Percentiles rank a stretch among this genome's conserved stretches.
These are phyloP conservation scores for Rhytidhysteron rufulum DNA, from an alignment of 2,329 filamentous ascomycete species.

Conservation along the genomic window DNA sequence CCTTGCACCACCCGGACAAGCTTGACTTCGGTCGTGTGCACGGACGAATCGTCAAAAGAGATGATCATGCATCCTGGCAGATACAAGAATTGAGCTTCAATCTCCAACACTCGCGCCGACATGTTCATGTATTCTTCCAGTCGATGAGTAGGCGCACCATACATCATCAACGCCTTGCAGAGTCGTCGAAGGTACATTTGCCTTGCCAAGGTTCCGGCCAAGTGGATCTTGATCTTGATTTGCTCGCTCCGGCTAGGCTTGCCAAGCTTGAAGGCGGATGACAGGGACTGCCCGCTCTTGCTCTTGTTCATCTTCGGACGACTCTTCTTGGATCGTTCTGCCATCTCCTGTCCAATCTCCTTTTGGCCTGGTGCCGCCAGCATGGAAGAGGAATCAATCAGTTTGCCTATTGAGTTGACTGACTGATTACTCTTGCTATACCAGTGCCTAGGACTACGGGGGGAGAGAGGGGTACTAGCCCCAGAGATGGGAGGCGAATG, in stretches of 20 bases:
- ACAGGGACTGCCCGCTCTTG: conserved; percentile 34
- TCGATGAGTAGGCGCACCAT: conserved; percentile 85
- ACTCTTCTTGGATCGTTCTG: conserved; percentile 36
- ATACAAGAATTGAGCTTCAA: conserved; percentile 86
- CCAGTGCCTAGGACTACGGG: conserved; percentile 28
- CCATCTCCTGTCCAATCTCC: conserved; percentile 41
- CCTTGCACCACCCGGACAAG: conserved; percentile 66
- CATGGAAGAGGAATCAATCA: conserved; percentile 43
- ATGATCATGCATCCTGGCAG: conserved; percentile 92
- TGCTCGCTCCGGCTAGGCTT: conserved; percentile 46
- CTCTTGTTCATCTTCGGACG: conserved; percentile 34
- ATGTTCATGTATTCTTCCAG: conserved; percentile 90
- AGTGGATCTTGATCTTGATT: conserved; percentile 57
- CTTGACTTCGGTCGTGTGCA: conserved; percentile 77
- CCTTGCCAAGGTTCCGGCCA: conserved; percentile 67
- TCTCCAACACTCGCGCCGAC: conserved; percentile 83
- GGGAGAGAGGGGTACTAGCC: conserved; percentile 35
- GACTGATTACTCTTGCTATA: conserved; percentile 35
- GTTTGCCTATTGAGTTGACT: conserved; percentile 38
- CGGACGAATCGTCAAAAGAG: conserved; percentile 72
- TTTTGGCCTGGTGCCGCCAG: conserved; percentile 39
- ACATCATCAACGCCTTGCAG: conserved; percentile 82
- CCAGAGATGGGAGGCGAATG: conserved; percentile 42
- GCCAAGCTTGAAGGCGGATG: conserved; percentile 28
- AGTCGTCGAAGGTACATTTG: conserved; percentile 82